A percentile compares a stretch with the other conserved stretches of the same genome.
phyloP scores from a whole-genome alignment of 2,329 filamentous ascomycete species.

The Fusarium sp. region DNA sequence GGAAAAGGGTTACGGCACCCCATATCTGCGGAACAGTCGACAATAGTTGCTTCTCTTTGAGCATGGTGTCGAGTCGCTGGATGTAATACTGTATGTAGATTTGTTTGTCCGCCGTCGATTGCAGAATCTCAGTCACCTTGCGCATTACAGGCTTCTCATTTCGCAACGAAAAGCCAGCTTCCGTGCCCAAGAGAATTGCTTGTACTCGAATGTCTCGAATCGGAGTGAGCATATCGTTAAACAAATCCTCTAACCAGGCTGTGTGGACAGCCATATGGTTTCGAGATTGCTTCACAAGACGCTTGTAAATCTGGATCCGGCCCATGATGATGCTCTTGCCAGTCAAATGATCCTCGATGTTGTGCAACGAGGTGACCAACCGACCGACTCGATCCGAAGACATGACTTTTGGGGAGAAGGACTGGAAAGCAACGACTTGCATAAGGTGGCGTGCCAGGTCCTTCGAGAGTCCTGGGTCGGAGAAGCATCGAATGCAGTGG shows the following conservation, averaged over 20 bases:
- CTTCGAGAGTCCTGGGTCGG: constrained; percentile 76
- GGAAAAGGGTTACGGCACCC: constrained; percentile 81
- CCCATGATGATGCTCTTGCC: constrained; percentile 85
- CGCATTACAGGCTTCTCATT: constrained; percentile 74
- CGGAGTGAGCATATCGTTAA: constrained; percentile 82
- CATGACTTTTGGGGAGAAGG: constrained; percentile 79
- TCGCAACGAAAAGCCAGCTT: constrained; percentile 75
- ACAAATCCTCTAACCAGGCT: constrained; percentile 84
- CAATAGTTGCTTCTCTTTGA: constrained; percentile 62
- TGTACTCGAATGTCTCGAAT: constrained; percentile 79
- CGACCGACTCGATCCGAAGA: constrained; percentile 74
- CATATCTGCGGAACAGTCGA: constrained; percentile 85
- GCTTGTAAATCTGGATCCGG: constrained; percentile 81
- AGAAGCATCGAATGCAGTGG: constrained; percentile 77
- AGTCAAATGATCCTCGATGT: constrained; percentile 75
- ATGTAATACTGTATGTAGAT: constrained; percentile 77
- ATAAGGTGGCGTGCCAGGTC: constrained; percentile 81
- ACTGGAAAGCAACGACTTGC: constrained; percentile 82
- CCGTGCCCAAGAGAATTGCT: constrained; percentile 78
- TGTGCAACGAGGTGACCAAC: constrained; percentile 75
- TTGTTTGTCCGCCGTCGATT: constrained; percentile 59
- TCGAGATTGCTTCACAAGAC: constrained; percentile 76
- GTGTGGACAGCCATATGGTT: constrained; percentile 74
- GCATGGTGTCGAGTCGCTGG: constrained; percentile 73
- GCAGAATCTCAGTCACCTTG: constrained; percentile 71